Evolutionary conservation across 495 filamentous ascomycete species (phyloP), one percentile per base, ranked within the genome.

Genomic region (Neurospora sp.): DNA sequence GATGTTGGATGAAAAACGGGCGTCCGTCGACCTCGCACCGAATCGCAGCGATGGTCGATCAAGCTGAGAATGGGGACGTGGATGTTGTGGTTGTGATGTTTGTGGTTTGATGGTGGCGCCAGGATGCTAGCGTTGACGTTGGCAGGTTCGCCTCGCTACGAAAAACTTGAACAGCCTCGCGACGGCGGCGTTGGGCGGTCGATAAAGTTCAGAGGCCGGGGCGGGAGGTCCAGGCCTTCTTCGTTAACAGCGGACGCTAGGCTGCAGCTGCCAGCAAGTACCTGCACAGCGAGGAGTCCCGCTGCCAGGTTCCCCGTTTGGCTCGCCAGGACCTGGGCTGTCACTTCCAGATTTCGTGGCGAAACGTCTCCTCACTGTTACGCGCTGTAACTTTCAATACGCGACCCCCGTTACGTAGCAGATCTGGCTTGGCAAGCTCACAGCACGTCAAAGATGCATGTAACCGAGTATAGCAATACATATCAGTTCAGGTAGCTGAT

Each of bases 11-110:
- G 39, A 59, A 65, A 35, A 17, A 35, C 6, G 14, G 53, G 7
- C 27, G 53, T 65, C 14, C 27, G n/a, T 40, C 71, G 40, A 73
- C 69, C 73, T 70, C 74, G 42, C 74, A 71, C 65, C 69, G 45
- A 68, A 71, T 74, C 53, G 59, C 73, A 48, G 73, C 72, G 75
- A 74, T 74, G 74, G 74, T 72, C 27, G 73, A 69, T 70, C 35
- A 69, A 37, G 53, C 27, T 65, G 53, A 7, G 53, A 35, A 65
- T 65, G 53, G 53, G 1, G 27, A 31, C 12, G 53, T 65, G 27
- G 53, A 65, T 65, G 53, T 35, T 65, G 22, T 65, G 27, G 14
- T 65, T 17, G 53, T 61, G 53, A 35, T 61, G 53, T 35, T 65
- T 61, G 53, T 31, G 53, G 14, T 61, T 61, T 61, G 53, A 4